A percentile compares a stretch with the other conserved stretches of the same genome.
phyloP scores from a whole-genome alignment of 257 asterid species.

The Asclepias syriaca region DNA sequence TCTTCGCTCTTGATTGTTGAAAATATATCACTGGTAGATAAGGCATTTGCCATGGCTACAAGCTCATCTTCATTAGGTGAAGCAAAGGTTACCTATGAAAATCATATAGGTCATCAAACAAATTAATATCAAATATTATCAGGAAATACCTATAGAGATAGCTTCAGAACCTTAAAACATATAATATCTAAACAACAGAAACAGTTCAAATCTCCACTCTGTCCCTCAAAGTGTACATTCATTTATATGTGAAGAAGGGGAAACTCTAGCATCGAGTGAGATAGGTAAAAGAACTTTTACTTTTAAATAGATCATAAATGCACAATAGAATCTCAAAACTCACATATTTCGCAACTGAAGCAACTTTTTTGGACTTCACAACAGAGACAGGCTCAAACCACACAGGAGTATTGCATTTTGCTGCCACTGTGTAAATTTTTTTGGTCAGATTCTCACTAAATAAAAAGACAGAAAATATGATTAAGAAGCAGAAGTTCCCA shows the following conservation, averaged over 20 bases:
- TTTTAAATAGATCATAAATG: not conserved
- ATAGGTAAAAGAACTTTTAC: not conserved
- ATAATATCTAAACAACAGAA: not conserved
- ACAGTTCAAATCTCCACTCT: not conserved
- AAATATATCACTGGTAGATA: constrained; percentile 42
- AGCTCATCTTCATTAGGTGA: constrained; percentile 97
- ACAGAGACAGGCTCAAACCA: constrained; percentile 99
- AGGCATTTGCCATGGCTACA: constrained; percentile 85
- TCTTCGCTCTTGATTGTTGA: constrained; percentile 35
- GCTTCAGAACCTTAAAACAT: not conserved
- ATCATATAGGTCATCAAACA: constrained; percentile 6
- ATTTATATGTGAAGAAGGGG: not conserved
- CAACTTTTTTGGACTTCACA: constrained; percentile 70
- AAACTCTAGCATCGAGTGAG: not conserved
- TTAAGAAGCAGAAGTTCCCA: not conserved
- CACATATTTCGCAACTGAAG: constrained; percentile 66
- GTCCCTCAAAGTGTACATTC: not conserved
- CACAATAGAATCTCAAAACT: constrained; percentile 27
- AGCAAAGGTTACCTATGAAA: constrained; percentile 61
- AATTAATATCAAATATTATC: not conserved
- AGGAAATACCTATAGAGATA: not conserved
- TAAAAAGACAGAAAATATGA: not conserved
- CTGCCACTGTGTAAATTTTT: constrained; percentile 59
- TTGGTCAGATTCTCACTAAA: not conserved
- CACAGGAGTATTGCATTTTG: constrained; percentile 52